A percentile compares a stretch with the other conserved stretches of the same genome.
phyloP scores from a whole-genome alignment of 1,284 basidiomycete species.

The Cystodermella granulosa region DNA sequence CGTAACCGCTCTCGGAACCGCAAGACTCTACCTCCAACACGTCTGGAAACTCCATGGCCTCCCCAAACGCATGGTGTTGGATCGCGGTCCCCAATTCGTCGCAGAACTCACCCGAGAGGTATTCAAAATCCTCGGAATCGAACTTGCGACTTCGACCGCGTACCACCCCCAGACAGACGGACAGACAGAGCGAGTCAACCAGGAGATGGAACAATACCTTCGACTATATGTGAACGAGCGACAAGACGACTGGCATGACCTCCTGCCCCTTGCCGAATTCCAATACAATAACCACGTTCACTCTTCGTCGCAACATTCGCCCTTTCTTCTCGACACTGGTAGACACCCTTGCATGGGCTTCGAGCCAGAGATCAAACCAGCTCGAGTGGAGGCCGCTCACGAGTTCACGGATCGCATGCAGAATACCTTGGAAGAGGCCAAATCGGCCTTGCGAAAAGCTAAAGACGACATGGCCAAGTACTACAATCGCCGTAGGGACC shows the following conservation, averaged over 20 bases:
- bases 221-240: constrained; percentile 1
- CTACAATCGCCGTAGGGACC: constrained; percentile 6
- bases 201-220: constrained; percentile 3
- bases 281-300: constrained; percentile 12
- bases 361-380: constrained; percentile 6
- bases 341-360: constrained; percentile 19
- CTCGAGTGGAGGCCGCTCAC: constrained; percentile 8
- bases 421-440: constrained; percentile 7
- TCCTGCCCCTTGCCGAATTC: constrained; percentile 9
- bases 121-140: constrained; percentile 20
- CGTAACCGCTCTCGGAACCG: no score
- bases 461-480: constrained; percentile 10
- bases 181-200: constrained; percentile 13
- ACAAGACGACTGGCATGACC: constrained; percentile 10
- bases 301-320: constrained; percentile 9
- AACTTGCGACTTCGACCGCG: constrained; percentile 14
- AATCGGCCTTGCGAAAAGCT: constrained; percentile 9
- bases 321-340: no score
- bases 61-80: not conserved
- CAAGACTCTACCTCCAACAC: not conserved
- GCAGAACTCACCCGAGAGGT: constrained; percentile 25
- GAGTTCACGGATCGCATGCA: constrained; percentile 13
- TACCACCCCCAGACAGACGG: constrained; percentile 19
- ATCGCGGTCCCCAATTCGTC: no score
- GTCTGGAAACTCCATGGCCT: constrained; percentile 1